Base-by-base conservation (phyloP, 805 yeast genomes). In the Cyberlindnera suaveolens region DNA sequence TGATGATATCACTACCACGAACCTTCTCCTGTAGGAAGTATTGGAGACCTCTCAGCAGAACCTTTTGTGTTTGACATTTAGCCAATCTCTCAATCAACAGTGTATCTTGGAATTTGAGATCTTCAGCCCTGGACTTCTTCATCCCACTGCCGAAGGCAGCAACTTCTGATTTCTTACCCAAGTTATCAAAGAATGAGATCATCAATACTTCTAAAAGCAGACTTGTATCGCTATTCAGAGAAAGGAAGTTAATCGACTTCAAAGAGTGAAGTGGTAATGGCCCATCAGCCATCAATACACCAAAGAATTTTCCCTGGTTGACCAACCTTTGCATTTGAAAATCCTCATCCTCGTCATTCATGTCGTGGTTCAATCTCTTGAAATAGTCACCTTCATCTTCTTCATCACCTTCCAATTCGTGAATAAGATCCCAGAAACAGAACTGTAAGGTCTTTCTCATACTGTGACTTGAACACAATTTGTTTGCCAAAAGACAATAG, bases 371-470 rank as follows among this genome's bases (percentile, higher is more conserved):
- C 43, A 45, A 48, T 43, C 47, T 49, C 54, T 53, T 55, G 49
- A 57, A 52, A 40, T 53, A 50, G 34, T 58, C 64, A 1, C 50
- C 64, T 13, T 55, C 65, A 2, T 51, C 62, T 9, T 53, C 62
- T 19, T 65, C 73, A 6, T 66, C 71, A 3, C 70, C 72, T 49
- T 86, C 96, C 36, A 87, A 67, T 31, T 80, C 86, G 51, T 80
- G 80, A 15, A 90, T 54, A 36, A 80, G 72, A 61, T 93, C 96
- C 98, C 98, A 93, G 34, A 93, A 70, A 53, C 79, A 70, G 60
- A 93, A 89, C 58, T 91, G 97, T 54, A 93, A 83, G 0, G 95
- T 78, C 62, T 90, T 89, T 58, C 85, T 75, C 61, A 85, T 66
- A 2, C 80, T 70, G 53, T 88, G 95, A 18, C 77, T 76, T 27